phyloP scores from a whole-genome alignment of 2,329 filamentous ascomycete species.

The Lizonia empirigonia region DNA sequence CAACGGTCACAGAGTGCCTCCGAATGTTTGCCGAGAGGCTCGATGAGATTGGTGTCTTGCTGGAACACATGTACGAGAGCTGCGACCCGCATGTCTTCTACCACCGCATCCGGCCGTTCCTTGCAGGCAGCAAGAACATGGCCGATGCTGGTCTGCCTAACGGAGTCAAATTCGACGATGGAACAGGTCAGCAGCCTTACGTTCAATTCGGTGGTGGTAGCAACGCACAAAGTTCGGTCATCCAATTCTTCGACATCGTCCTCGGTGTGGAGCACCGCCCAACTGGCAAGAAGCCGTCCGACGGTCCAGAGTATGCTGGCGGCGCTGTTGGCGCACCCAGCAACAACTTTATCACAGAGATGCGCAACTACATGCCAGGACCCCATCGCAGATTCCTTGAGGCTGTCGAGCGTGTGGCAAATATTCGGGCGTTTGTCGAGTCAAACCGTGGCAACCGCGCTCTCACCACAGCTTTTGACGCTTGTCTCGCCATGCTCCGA shows the following conservation, averaged over 20 bases:
- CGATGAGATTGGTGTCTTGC: conserved; percentile 78
- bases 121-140: conserved; percentile 98
- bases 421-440: conserved; percentile 84
- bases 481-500: conserved; percentile 80
- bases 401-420: conserved; percentile 78
- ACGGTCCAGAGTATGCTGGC: conserved; percentile 47
- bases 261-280: conserved; percentile 89
- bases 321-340: conserved; percentile 56
- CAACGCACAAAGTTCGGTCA: conserved; percentile 94
- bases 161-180: conserved; percentile 87
- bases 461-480: conserved; percentile 83
- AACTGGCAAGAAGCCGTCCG: conserved; percentile 71
- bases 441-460: conserved; percentile 64
- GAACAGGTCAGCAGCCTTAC: conserved; percentile 69
- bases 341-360: conserved; percentile 94
- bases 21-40: conserved; percentile 82
- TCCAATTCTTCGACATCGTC: conserved; percentile 95
- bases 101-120: conserved; percentile 91
- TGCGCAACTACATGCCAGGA: conserved; percentile 97
- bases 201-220: conserved; percentile 91
- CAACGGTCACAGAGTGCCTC: conserved; percentile 77
- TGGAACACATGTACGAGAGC: conserved; percentile 91
- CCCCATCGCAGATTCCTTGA: conserved; percentile 87
- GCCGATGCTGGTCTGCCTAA: conserved; percentile 85
- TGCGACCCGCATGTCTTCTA: conserved; percentile 97